Evolutionary conservation across 2,329 filamentous ascomycete species (phyloP).

Genomic region (Aspergillus jensenii): DNA sequence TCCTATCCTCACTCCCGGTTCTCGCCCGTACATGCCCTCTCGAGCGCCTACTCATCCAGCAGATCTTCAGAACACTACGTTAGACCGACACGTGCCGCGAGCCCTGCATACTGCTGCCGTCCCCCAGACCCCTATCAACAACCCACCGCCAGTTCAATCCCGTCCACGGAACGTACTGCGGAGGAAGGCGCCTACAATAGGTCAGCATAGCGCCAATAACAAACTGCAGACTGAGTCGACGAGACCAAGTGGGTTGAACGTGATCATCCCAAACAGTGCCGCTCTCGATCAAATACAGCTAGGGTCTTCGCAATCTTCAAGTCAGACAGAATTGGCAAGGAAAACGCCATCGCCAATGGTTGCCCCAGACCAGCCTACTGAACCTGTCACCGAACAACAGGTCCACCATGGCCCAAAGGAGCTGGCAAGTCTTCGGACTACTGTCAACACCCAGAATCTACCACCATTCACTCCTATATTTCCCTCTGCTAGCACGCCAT

Average conservation of each 20-base stretch:
- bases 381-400: constrained; percentile 16
- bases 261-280: constrained; percentile 28
- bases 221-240: constrained; percentile 13
- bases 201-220: constrained; percentile 29
- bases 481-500: constrained; percentile 43
- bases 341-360: constrained; percentile 15
- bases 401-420: constrained; percentile 34
- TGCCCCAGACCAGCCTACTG: constrained; percentile 16
- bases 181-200: constrained; percentile 43
- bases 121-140: constrained; percentile 14
- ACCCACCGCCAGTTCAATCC: constrained; percentile 21
- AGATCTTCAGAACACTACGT: constrained; percentile 10
- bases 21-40: constrained; percentile 30
- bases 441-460: constrained; percentile 34
- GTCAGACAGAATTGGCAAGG: constrained; percentile 14
- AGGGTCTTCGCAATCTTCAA: constrained; percentile 11
- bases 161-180: constrained; percentile 42
- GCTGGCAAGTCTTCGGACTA: constrained; percentile 38
- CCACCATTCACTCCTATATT: constrained; percentile 41
- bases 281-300: constrained; percentile 20
- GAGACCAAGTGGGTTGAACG: constrained; percentile 28
- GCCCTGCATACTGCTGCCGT: constrained; percentile 9
- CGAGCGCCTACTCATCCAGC: constrained; percentile 26
- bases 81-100: constrained; percentile 8
- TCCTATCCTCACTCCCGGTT: constrained; percentile 23